Evolutionary conservation across 1,284 basidiomycete species (phyloP).

Genomic region (Porodaedalea pini): DNA sequence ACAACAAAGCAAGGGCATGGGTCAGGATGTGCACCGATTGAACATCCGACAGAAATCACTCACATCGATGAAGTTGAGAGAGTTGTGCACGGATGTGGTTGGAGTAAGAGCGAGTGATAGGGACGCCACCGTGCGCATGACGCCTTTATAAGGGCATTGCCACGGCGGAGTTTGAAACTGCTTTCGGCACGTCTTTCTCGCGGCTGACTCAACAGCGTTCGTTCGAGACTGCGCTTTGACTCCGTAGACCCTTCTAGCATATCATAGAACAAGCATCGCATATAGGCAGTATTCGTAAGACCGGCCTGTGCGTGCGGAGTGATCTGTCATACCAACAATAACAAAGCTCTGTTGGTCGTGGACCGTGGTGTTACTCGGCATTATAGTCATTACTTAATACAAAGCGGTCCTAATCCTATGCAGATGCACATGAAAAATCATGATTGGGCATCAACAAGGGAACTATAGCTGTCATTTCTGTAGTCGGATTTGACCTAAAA

Average conservation of each 20-base stretch:
- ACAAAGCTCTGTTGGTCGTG: background rate
- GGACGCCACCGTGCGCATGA: conserved; percentile 11
- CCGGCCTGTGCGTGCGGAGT: background rate
- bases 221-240: too few species aligned
- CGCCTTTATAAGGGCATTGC: conserved; percentile 7
- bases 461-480: too few species aligned
- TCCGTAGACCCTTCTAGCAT: background rate
- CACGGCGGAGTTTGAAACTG: conserved; percentile 10
- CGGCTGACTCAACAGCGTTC: conserved; percentile 9
- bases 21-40: conserved; percentile 36
- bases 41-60: conserved; percentile 30
- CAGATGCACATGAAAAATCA: too few species aligned
- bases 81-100: conserved; percentile 55
- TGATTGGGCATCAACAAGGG: too few species aligned
- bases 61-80: conserved; percentile 51
- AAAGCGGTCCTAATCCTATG: too few species aligned
- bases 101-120: conserved; percentile 9
- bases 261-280: too few species aligned
- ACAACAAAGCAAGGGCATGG: conserved; percentile 56
- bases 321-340: background rate
- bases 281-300: too few species aligned
- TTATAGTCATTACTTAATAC: too few species aligned
- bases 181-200: background rate
- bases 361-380: too few species aligned
- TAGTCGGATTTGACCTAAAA: too few species aligned